Conservation (phyloP, 371 early-diverging fungal species). For the Actinomucor elegans region DNA sequence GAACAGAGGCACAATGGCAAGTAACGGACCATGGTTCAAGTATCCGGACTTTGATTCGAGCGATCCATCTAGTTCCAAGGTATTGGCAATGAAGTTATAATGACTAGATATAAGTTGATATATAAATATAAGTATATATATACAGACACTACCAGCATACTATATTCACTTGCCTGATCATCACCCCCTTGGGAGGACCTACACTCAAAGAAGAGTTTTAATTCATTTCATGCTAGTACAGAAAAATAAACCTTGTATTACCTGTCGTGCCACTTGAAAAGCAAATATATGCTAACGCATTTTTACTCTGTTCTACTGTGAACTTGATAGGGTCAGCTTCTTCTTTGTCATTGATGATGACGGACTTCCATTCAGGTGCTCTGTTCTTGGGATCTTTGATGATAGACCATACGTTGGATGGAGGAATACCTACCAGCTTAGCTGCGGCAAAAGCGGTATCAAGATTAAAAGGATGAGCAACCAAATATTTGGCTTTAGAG, state of each 20-base stretch:
- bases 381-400: conserved; percentile 27
- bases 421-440: conserved; percentile 45
- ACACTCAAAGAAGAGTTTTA: neutral
- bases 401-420: conserved; percentile 50
- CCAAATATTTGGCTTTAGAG: conserved; percentile 46
- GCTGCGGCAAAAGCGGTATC: conserved; percentile 50
- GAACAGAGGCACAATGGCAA: conserved; percentile 80
- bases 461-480: conserved; percentile 36
- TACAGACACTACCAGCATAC: no score
- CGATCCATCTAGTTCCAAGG: conserved; percentile 3
- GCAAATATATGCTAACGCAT: conserved; percentile 15
- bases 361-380: neutral
- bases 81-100: conserved; percentile 22
- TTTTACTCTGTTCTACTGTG: conserved; percentile 7
- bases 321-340: conserved; percentile 1
- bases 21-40: conserved; percentile 26
- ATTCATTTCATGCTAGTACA: no score
- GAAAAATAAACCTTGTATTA: neutral
- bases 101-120: conserved; percentile 15
- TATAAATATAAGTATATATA: neutral
- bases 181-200: conserved; percentile 15
- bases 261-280: conserved; percentile 35
- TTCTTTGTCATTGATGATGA: neutral
- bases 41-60: neutral
- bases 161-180: conserved; percentile 13